These are phyloP conservation scores for Dalbergia cochinchinensis DNA, from an alignment of 306 rosid species.

Conservation along the genomic window DNA sequence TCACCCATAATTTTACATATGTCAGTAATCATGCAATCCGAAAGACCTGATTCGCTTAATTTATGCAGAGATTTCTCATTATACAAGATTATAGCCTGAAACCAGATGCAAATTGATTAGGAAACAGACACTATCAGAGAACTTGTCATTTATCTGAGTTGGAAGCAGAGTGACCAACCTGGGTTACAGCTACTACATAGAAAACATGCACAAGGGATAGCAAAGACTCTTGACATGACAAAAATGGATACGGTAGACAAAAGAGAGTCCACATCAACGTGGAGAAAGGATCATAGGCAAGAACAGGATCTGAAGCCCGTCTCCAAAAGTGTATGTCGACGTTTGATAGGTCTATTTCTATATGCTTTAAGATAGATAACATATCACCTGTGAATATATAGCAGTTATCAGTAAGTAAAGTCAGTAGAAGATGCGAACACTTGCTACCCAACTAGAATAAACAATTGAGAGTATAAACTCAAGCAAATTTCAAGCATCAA, in stretches of 20 bases:
- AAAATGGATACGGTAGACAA: constrained; percentile 87
- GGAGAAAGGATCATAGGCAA: constrained; percentile 86
- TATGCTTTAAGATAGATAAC: constrained; percentile 62
- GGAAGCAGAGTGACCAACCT: constrained; percentile 63
- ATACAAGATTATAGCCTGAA: constrained; percentile 77
- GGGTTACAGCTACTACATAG: constrained; percentile 82
- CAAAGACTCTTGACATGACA: constrained; percentile 83
- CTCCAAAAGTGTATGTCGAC: constrained; percentile 77
- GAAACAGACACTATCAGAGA: constrained; percentile 36
- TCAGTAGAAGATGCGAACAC: constrained; percentile 26
- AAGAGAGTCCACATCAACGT: constrained; percentile 96
- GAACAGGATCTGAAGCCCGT: constrained; percentile 85
- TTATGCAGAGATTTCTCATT: constrained; percentile 58
- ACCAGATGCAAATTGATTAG: constrained; percentile 43
- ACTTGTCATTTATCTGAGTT: constrained; percentile 26
- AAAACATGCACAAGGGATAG: constrained; percentile 83
- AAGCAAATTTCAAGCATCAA: constrained; percentile 10
- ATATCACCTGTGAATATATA: constrained; percentile 62
- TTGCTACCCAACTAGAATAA: not conserved
- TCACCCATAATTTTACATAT: constrained; percentile 65
- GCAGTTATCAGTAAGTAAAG: constrained; percentile 35
- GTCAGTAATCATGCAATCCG: constrained; percentile 77
- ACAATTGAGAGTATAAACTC: constrained; percentile 8
- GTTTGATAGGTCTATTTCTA: constrained; percentile 55
- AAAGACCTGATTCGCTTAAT: constrained; percentile 53